Evolutionary conservation across 2,329 filamentous ascomycete genomes (phyloP), one percentile per base, ranked within the genome.

Genomic region (Xylaria sp.): DNA sequence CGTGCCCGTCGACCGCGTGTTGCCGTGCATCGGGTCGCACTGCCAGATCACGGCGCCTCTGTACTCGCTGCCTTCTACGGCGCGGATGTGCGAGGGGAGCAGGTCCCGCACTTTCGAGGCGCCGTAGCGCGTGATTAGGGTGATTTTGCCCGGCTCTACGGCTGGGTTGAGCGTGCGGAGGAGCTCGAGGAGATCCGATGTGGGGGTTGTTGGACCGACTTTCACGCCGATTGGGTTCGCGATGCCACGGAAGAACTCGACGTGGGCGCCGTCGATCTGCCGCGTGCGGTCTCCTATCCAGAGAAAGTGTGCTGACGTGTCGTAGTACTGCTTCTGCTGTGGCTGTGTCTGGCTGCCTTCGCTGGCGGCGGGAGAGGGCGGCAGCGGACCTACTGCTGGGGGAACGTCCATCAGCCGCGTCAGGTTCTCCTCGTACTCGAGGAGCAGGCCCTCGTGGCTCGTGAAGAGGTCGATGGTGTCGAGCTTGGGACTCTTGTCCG

Each of bases 21-120:
- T 92, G 71, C 96, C 96, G 82, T 99, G 96, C 96, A 99, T 99
- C 25, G 96, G 96, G 81, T 99, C 96, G 82, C 95, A 98, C 83
- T 98, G 96, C 95, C 95, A 98, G 75, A 98, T 93, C 3, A 97
- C 93, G 25, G 81, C 82, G 60, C 84, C 80, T 55, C 80, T 80
- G 80, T 89, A 90, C 81, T 90, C 93, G 66, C 92, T 94, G 75
- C 86, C 86, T 79, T 96, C 92, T 29, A 99, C 95, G 44, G 93
- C 93, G 73, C 92, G 89, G 78, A 99, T 98, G 81, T 98, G 96
- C 9, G 84, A 85, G 0, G 94, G 93, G 0, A 99, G 87, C 71
- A 97, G 88, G 5, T 87, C 81, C 59, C 88, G 84, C 50, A 99
- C 93, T 74, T 92, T 92, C 50, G 84, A 83, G 18, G 93, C 92